These are phyloP conservation scores for Nemania serpens DNA, from an alignment of 2,329 filamentous ascomycete genomes.

Conservation along the genomic window DNA sequence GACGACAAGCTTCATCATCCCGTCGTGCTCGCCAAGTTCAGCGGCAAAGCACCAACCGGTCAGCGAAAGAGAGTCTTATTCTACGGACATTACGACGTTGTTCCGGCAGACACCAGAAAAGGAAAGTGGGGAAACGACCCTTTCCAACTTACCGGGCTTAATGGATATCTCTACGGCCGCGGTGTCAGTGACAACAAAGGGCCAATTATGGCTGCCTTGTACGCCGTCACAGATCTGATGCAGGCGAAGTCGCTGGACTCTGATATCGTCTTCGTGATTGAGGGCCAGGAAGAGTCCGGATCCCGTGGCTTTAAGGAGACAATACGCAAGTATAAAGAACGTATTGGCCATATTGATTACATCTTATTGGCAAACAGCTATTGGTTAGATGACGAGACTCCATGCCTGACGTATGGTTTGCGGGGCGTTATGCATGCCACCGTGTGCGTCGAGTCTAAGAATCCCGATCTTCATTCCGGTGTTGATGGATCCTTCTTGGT, in stretches of 20 bases:
- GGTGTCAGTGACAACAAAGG: slow-evolving; percentile 99
- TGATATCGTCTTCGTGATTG: slow-evolving; percentile 91
- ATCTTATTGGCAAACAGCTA: slow-evolving; percentile 97
- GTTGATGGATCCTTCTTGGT: slow-evolving; percentile 93
- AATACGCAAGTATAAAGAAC: slow-evolving; percentile 75
- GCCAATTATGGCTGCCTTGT: slow-evolving; percentile 89
- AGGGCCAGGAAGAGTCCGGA: slow-evolving; percentile 95
- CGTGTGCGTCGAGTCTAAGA: slow-evolving; percentile 81
- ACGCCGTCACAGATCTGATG: slow-evolving; percentile 87
- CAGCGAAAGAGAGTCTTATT: slow-evolving; percentile 87
- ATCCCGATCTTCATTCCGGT: slow-evolving; percentile 90
- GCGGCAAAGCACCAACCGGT: slow-evolving; percentile 69
- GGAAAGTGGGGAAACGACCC: slow-evolving; percentile 87
- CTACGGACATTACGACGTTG: slow-evolving; percentile 98
- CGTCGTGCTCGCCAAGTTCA: slow-evolving; percentile 89
- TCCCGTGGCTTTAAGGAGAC: slow-evolving; percentile 89
- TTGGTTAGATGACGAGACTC: slow-evolving; percentile 95
- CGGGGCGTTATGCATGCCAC: slow-evolving; percentile 94
- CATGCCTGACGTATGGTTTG: slow-evolving; percentile 92
- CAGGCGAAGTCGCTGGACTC: slow-evolving; percentile 83
- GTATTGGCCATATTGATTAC: slow-evolving; percentile 91
- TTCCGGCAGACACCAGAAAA: slow-evolving; percentile 81
- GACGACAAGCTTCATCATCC: slow-evolving; percentile 77
- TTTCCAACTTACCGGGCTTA: slow-evolving; percentile 85
- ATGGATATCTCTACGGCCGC: slow-evolving; percentile 92